A percentile compares a stretch with the other conserved stretches of the same genome.
These are phyloP conservation scores for Crassisporium funariophilum DNA, from an alignment of 768 basidiomycete genomes.

Conservation along the genomic window DNA sequence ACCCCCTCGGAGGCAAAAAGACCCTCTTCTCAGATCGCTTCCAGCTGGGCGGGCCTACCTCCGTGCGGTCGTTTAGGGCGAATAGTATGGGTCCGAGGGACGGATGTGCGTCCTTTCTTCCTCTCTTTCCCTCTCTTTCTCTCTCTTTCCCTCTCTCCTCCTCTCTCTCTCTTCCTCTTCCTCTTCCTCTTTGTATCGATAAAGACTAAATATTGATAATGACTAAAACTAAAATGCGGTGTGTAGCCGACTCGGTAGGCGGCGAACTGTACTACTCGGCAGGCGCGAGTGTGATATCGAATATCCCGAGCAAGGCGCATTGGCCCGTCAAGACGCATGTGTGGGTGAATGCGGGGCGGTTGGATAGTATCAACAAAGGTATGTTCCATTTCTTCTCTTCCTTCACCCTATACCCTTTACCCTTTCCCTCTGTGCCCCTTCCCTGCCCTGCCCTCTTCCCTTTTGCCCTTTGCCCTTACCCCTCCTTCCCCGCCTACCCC, in stretches of 20 bases:
- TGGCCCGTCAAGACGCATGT: constrained; percentile 86
- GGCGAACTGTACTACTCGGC: constrained; percentile 82
- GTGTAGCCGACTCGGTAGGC: constrained; percentile 77
- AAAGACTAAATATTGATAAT: too few species aligned
- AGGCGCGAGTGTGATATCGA: constrained; percentile 73
- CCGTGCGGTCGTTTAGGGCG: constrained; percentile 73
- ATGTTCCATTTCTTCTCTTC: constrained; percentile 21
- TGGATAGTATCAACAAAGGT: constrained; percentile 66
- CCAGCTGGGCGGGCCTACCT: constrained; percentile 90
- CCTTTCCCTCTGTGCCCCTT: constrained; percentile 6
- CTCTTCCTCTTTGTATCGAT: background rate
- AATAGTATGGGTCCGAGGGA: constrained; percentile 82
- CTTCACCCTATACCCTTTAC: background rate
- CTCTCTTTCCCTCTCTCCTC: background rate
- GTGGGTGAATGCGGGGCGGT: constrained; percentile 80
- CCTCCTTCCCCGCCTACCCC: constrained; percentile 16
- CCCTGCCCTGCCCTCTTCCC: constrained; percentile 7
- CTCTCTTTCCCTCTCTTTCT: background rate
- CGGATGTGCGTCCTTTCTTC: constrained; percentile 47
- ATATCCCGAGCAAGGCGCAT: constrained; percentile 69
- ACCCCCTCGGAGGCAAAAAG: constrained; percentile 48
- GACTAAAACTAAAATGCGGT: too few species aligned
- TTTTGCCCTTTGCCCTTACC: constrained; percentile 3
- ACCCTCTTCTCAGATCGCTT: constrained; percentile 82
- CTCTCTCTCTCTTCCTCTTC: background rate